These are phyloP conservation scores for Talaromyces islandicus DNA, from an alignment of 2,329 filamentous ascomycete genomes.

Conservation along the genomic window DNA sequence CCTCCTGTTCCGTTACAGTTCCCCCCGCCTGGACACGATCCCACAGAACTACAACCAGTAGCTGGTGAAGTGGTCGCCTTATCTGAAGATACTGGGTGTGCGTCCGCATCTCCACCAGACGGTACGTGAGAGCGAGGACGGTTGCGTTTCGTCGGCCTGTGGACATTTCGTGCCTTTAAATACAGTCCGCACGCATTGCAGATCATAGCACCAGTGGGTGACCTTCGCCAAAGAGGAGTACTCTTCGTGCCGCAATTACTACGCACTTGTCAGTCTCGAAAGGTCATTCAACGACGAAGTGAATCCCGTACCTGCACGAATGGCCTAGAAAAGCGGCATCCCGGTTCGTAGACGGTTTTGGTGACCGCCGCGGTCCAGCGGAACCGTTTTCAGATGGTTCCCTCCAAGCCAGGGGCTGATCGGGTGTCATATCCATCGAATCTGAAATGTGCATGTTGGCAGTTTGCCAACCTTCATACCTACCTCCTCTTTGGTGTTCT, in stretches of 20 bases:
- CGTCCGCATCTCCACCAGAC: slow-evolving; percentile 15
- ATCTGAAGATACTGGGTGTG: slow-evolving; percentile 21
- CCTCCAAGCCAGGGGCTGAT: slow-evolving; percentile 15
- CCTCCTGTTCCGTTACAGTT: slow-evolving; percentile 95
- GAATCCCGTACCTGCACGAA: slow-evolving; percentile 33
- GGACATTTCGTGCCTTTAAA: slow-evolving; percentile 84
- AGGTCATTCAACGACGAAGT: not conserved
- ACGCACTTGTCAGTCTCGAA: slow-evolving; percentile 10
- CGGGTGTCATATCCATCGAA: slow-evolving; percentile 13
- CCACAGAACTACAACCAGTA: slow-evolving; percentile 45
- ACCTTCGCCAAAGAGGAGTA: slow-evolving; percentile 91
- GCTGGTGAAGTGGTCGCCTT: slow-evolving; percentile 20
- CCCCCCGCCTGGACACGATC: slow-evolving; percentile 93
- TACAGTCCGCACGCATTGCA: slow-evolving; percentile 98
- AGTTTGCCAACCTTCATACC: slow-evolving; percentile 14
- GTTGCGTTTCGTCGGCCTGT: slow-evolving; percentile 84
- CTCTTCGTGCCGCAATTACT: slow-evolving; percentile 94
- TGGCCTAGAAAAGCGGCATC: slow-evolving; percentile 35
- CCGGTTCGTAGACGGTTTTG: slow-evolving; percentile 25
- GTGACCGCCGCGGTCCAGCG: slow-evolving; percentile 22
- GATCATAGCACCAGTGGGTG: slow-evolving; percentile 86
- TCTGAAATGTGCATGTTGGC: slow-evolving; percentile 14
- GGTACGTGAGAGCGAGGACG: slow-evolving; percentile 51
- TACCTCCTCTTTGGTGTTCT: not conserved
- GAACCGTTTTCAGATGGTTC: slow-evolving; percentile 14